Evolutionary conservation across 305 asterid species (phyloP), one percentile per base, ranked within the genome.

Genomic region (Ilex paraguariensis): DNA sequence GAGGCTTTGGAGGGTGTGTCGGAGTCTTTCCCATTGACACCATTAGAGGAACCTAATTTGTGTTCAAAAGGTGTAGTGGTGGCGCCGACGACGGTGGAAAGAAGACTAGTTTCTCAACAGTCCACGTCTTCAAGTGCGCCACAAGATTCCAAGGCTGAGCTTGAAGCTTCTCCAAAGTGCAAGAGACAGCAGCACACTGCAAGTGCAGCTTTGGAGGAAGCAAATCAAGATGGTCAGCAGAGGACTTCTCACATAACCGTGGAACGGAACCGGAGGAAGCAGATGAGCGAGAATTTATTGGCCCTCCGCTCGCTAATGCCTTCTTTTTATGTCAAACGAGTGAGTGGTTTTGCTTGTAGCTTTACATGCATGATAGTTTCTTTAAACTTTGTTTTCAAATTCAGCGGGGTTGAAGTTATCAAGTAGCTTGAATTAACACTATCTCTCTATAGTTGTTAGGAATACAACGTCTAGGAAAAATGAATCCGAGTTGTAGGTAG

Each of bases 261-360:
- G 49, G 98, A 91, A 74, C 74, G 95, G 70, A 88, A 91, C 64
- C 67, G 98, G 36, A 72, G 95, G 62, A 91, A 82, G 80, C 98
- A 91, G 73, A 91, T 91, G 98, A 91, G 86, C 32, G 96, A 86
- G 60, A 83, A 88, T 67, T 84, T 91, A 36, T 46, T 88, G 13
- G 87, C 86, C 39, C 81, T 91, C 54, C 94, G 96, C 28, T 71
- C 98, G 57, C 66, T 91, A 73, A 91, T 85, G 96, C 98, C 96
- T 66, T 78, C 90, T 67, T 86, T 91, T 66, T 88, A 91, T 61
- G 95, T 85, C 76, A 91, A 88, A 75, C 72, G 97, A 66, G 96
- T 90, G 75, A 3, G 81, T 65, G 4, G 16, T 7, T 46, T 46
- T 5, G 13, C 4, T 8, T 46, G 4, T 13, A 46, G 4, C 10